Conservation (phyloP, 2,329 filamentous ascomycete genomes). For the Microsporum canis region DNA sequence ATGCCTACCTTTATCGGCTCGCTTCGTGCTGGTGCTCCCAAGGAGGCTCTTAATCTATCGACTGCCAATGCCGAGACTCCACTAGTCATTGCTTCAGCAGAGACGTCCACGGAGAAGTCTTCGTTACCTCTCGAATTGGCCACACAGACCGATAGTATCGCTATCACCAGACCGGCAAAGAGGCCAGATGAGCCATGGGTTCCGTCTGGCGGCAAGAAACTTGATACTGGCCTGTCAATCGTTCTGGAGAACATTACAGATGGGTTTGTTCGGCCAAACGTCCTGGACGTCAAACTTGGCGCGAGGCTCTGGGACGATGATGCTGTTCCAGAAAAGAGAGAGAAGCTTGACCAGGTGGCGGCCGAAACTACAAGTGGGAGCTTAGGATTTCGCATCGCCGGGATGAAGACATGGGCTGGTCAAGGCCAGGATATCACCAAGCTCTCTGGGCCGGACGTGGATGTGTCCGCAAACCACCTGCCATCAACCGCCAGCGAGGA, state of each 20-base stretch:
- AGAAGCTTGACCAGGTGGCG: conserved; percentile 48
- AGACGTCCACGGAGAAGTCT: conserved; percentile 13
- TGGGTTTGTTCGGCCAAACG: conserved; percentile 74
- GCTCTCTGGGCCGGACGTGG: background rate
- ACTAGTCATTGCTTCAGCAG: conserved; percentile 16
- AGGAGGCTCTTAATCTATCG: conserved; percentile 25
- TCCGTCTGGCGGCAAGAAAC: conserved; percentile 47
- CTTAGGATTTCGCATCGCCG: conserved; percentile 53
- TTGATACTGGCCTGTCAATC: conserved; percentile 67
- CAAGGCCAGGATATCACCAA: conserved; percentile 17
- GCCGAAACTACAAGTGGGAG: conserved; percentile 48
- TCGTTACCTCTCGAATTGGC: conserved; percentile 15
- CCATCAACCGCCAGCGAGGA: conserved; percentile 43
- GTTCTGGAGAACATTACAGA: conserved; percentile 75
- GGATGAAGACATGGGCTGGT: conserved; percentile 50
- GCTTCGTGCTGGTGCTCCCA: conserved; percentile 52
- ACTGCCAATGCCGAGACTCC: conserved; percentile 16
- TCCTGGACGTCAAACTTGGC: conserved; percentile 88
- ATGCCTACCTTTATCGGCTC: conserved; percentile 82
- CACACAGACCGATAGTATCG: conserved; percentile 18
- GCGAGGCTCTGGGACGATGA: conserved; percentile 72
- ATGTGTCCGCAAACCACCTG: conserved; percentile 21
- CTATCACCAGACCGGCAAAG: conserved; percentile 18
- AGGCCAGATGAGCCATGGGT: conserved; percentile 28
- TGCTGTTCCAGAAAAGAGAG: conserved; percentile 47